Base-by-base conservation (phyloP, 2,329 filamentous ascomycete genomes). In the Paecilomyces sp. region DNA sequence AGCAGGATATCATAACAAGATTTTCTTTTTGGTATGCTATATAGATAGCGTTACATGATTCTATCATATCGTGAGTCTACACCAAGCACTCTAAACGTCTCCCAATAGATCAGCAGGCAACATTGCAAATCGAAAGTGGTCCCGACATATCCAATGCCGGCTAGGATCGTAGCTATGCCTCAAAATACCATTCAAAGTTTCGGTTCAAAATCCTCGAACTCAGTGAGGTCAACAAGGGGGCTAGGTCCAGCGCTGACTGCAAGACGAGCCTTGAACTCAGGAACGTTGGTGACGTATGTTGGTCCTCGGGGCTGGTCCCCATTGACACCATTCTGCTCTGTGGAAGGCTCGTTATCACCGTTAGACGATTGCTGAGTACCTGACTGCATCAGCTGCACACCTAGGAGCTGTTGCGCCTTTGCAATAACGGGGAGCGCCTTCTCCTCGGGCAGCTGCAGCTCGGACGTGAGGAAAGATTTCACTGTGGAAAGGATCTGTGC, bases 121-220 rank as follows among this genome's bases (percentile, higher is more conserved):
- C 41, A 47, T 47, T 22, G 31, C 3, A 33, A 33, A 33, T 12
- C 31, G 31, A 33, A 33, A 33, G 31, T 33, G 31, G 31, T 33
- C 31, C 3, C 31, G 8, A 33, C 31, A 11, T 12, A 12, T 12
- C 31, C 36, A 47, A 47, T 18, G 15, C 15, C 15, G 5, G n/a
- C 15, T 5, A 47, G 2, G 15, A 6, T 47, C 41, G n/a, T 47
- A 47, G 5, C 9, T 9, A 22, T 7, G 31, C 13, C 15, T 47
- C 71, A 1, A 22, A 67, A 55, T 55, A 7, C n/a, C 18, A 11
- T 30, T 82, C 73, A 93, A 60, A 97, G 81, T 79, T 97, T 97
- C 13, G 90, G 78, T 63, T 90, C 91, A 61, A 88, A 80, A 61
- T 97, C 93, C 72, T 96, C 90, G 74, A 93, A 97, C 69, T 92